Conservation (phyloP, 129 eudicot genomes). For the Tagetes erecta region DNA sequence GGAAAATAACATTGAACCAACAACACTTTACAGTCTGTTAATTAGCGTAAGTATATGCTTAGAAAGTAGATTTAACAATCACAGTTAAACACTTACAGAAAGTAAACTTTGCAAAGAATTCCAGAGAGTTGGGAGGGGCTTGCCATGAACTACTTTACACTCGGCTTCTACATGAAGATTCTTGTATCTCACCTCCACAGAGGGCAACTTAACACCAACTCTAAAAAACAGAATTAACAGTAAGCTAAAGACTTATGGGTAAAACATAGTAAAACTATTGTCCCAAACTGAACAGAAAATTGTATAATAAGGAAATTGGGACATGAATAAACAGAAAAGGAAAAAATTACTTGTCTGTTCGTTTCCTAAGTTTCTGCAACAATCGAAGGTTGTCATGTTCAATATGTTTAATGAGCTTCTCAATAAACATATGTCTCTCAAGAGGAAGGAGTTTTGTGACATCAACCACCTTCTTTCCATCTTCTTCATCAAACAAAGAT, state of each 20-base stretch:
- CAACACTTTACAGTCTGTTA: neutral
- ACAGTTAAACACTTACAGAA: slow-evolving; percentile 17
- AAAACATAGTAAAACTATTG: neutral
- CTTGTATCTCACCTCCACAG: slow-evolving; percentile 53
- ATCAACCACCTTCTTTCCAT: slow-evolving; percentile 47
- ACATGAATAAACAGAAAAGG: neutral
- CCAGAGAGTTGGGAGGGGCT: slow-evolving; percentile 64
- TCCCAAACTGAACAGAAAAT: neutral
- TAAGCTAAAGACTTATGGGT: neutral
- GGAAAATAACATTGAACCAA: neutral
- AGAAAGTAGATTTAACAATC: no score
- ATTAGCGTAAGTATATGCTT: neutral
- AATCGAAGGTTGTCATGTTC: slow-evolving; percentile 57
- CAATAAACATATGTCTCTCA: slow-evolving; percentile 51
- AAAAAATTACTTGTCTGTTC: slow-evolving; percentile 51
- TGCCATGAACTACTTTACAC: slow-evolving; percentile 57
- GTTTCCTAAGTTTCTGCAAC: slow-evolving; percentile 48
- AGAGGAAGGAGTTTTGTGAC: slow-evolving; percentile 46
- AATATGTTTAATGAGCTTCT: slow-evolving; percentile 55
- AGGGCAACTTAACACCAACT: slow-evolving; percentile 52
- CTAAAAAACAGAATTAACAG: slow-evolving; percentile 24
- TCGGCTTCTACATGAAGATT: slow-evolving; percentile 49
- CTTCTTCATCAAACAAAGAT: slow-evolving; percentile 42
- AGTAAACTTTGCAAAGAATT: slow-evolving; percentile 45
- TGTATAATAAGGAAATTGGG: neutral